Evolutionary conservation across 176 grass and related monocot genomes (phyloP).

Genomic region (Eleusine indica): DNA sequence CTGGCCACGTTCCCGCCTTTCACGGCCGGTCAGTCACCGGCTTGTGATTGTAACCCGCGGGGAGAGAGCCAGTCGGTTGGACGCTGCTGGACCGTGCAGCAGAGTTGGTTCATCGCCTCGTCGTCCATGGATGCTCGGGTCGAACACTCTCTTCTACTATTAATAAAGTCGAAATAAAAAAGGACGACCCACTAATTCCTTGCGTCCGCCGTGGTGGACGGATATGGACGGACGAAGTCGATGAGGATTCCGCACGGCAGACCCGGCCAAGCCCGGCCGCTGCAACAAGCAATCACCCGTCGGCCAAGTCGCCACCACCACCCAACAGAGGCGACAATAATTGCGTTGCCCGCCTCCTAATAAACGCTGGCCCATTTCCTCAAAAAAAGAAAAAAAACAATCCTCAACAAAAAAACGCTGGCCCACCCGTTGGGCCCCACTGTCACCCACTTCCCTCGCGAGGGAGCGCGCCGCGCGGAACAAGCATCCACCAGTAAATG

Average conservation of each 20-base stretch:
- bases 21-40: neutral
- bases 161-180: neutral
- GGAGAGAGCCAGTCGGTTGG: neutral
- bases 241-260: neutral
- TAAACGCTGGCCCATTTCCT: conserved; percentile 32
- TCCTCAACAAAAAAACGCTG: neutral
- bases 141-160: neutral
- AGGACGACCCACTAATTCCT: neutral
- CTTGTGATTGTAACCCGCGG: neutral
- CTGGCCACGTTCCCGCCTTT: neutral
- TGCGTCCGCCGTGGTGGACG: neutral
- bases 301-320: conserved; percentile 35
- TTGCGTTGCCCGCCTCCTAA: neutral
- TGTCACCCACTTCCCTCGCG: conserved; percentile 35
- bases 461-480: neutral
- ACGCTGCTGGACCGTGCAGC: neutral
- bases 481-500: too few species aligned
- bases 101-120: neutral
- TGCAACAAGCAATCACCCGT: conserved; percentile 29
- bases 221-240: neutral
- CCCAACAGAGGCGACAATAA: conserved; percentile 37
- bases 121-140: neutral
- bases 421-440: conserved; percentile 34
- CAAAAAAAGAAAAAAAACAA: too few species aligned
- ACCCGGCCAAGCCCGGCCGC: neutral